phyloP scores from a whole-genome alignment of 2,329 filamentous ascomycete genomes.

The Ophiocordyceps australis region DNA sequence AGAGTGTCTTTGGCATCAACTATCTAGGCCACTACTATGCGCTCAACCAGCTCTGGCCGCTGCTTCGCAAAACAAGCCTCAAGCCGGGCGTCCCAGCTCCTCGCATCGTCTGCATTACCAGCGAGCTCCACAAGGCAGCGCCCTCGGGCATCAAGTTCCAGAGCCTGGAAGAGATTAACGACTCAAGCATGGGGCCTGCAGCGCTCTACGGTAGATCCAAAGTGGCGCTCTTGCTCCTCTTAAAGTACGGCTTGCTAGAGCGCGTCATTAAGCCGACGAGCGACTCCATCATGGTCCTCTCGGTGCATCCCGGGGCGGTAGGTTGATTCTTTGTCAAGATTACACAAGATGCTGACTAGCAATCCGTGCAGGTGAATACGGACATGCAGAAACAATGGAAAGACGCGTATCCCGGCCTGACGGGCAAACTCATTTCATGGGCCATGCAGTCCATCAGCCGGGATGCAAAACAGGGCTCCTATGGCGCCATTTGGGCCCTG shows the following conservation, averaged over 20 bases:
- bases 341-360: too few species aligned
- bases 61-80: slow-evolving; percentile 20
- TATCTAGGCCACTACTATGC: slow-evolving; percentile 25
- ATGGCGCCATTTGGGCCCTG: slow-evolving; percentile 21
- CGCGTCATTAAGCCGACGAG: slow-evolving; percentile 21
- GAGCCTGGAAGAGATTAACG: slow-evolving; percentile 22
- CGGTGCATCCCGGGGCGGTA: slow-evolving; percentile 21
- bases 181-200: slow-evolving; percentile 12
- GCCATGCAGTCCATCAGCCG: slow-evolving; percentile 15
- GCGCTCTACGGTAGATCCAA: slow-evolving; percentile 22
- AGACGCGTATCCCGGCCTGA: slow-evolving; percentile 21
- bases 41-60: slow-evolving; percentile 20
- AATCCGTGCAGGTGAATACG: slow-evolving; percentile 18
- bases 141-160: slow-evolving; percentile 17
- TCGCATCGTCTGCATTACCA: slow-evolving; percentile 20
- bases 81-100: slow-evolving; percentile 14
- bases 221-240: slow-evolving; percentile 21
- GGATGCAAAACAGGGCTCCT: slow-evolving; percentile 20
- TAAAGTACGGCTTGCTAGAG: slow-evolving; percentile 20
- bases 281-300: slow-evolving; percentile 19
- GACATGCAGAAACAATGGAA: slow-evolving; percentile 26
- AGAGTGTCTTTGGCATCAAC: slow-evolving; percentile 24
- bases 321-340: slow-evolving; percentile 4
- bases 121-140: slow-evolving; percentile 19
- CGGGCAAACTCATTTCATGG: slow-evolving; percentile 17